Evolutionary conservation across 805 yeast species (phyloP).

Genomic region (Saccharomycopsis sp.): DNA sequence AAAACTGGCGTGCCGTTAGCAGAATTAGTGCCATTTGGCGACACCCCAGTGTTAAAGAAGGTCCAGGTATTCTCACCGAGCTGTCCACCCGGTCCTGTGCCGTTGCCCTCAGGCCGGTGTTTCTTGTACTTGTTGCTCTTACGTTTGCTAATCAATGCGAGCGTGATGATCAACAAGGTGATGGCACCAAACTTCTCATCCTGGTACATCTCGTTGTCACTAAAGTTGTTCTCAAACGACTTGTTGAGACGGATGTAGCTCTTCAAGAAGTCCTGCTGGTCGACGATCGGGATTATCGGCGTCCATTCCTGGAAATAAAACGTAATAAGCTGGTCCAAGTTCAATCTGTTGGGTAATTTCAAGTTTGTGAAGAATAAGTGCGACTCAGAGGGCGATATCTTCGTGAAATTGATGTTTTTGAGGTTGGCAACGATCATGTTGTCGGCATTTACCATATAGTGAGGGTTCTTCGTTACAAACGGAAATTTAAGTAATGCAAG

Average conservation of each 20-base stretch:
- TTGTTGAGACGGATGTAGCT: constrained; percentile 46
- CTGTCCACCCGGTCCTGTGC: too few relatives aligned
- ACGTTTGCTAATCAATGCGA: constrained; percentile 33
- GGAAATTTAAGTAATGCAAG: constrained; percentile 61
- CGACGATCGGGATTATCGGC: constrained; percentile 58
- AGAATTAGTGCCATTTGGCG: neutral
- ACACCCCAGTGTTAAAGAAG: neutral
- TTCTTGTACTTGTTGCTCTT: constrained; percentile 9
- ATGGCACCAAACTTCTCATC: constrained; percentile 54
- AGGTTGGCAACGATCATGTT: constrained; percentile 26
- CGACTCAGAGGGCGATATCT: constrained; percentile 37
- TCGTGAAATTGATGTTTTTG: constrained; percentile 33
- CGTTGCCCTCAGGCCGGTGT: too few relatives aligned
- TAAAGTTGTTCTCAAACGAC: constrained; percentile 39
- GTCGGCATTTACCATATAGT: constrained; percentile 28
- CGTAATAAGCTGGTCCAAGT: constrained; percentile 61
- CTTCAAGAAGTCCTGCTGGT: constrained; percentile 58
- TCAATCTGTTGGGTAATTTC: constrained; percentile 45
- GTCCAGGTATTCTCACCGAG: neutral
- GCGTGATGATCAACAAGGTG: constrained; percentile 38
- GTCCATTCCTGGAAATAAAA: constrained; percentile 78
- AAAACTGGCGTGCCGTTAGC: neutral
- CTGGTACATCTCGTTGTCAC: constrained; percentile 36
- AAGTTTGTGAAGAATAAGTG: constrained; percentile 38
- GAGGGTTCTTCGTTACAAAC: constrained; percentile 25